Evolutionary conservation across 106 monocot species (phyloP).

Genomic region (Allium cepa): DNA sequence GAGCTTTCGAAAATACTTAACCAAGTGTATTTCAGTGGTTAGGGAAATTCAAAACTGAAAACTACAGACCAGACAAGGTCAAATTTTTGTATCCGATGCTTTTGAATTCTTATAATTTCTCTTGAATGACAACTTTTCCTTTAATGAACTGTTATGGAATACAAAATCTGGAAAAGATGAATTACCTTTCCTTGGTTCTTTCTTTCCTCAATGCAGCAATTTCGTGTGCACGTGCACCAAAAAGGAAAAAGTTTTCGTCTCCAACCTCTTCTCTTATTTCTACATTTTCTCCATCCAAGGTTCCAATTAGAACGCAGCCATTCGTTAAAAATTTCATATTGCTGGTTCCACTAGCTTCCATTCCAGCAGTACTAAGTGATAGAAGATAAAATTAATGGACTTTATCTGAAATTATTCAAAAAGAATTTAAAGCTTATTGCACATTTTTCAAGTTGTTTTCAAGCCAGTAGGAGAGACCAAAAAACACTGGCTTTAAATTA

Average conservation of each 20-base stretch:
- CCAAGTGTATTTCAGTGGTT: no score
- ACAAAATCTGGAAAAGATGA: neutral
- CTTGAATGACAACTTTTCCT: no score
- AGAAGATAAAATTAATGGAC: neutral
- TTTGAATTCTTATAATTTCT: no score
- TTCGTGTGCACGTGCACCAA: conserved; percentile 92
- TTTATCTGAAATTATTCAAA: neutral
- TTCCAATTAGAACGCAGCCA: conserved; percentile 97
- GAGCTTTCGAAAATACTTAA: no score
- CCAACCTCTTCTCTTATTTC: conserved; percentile 98
- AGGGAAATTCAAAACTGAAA: no score
- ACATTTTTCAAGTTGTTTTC: no score
- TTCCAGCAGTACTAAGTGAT: conserved; percentile 80
- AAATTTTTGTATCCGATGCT: no score
- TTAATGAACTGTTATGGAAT: no score
- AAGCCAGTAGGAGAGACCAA: no score
- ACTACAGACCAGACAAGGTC: no score
- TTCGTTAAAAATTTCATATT: conserved; percentile 99
- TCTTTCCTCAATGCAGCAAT: conserved; percentile 80
- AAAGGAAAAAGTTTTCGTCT: conserved; percentile 91
- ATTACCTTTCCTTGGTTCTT: conserved; percentile 88
- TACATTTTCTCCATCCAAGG: conserved; percentile 95
- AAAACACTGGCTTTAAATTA: no score
- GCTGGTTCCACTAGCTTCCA: conserved; percentile 99
- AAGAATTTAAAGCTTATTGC: no score